A percentile compares a stretch with the other conserved stretches of the same genome.
Evolutionary conservation across 169 alveolate genomes (phyloP).

Genomic region (Miamiensis avidus): DNA sequence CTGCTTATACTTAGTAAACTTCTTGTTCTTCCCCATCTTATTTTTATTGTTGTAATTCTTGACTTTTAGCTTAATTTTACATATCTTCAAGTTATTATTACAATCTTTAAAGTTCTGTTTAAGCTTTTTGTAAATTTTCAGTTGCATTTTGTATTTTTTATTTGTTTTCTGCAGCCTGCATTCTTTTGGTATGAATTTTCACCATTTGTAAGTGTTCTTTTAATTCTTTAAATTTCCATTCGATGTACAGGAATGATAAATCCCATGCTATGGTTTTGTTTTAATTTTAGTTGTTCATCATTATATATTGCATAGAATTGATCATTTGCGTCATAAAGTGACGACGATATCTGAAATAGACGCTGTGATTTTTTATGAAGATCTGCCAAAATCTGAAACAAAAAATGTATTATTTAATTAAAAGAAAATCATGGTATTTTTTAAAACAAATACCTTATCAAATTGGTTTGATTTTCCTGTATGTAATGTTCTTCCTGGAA

Average conservation of each 20-base stretch:
- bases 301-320: slow-evolving; percentile 11
- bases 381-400: slow-evolving; percentile 17
- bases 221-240: slow-evolving; percentile 17
- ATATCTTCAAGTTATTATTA: no score
- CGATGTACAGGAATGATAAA: slow-evolving; percentile 15
- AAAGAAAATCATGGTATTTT: no score
- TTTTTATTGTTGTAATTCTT: no score
- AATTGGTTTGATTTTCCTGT: not conserved
- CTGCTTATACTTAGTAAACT: no score
- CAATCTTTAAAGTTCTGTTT: no score
- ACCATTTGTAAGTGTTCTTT: not conserved
- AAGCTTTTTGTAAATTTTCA: no score
- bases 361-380: slow-evolving; percentile 13
- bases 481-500: not conserved
- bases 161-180: not conserved
- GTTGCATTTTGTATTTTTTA: not conserved
- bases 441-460: no score
- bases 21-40: no score
- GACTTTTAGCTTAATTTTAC: no score
- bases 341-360: not conserved
- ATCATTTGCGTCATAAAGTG: slow-evolving; percentile 20
- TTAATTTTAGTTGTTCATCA: not conserved
- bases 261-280: slow-evolving; percentile 11
- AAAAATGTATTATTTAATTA: no score
- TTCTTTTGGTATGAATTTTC: not conserved